Evolutionary conservation across 225 moss, liverwort and hornwort species (phyloP).

Genomic region (Pseudisothecium myosuroides): DNA sequence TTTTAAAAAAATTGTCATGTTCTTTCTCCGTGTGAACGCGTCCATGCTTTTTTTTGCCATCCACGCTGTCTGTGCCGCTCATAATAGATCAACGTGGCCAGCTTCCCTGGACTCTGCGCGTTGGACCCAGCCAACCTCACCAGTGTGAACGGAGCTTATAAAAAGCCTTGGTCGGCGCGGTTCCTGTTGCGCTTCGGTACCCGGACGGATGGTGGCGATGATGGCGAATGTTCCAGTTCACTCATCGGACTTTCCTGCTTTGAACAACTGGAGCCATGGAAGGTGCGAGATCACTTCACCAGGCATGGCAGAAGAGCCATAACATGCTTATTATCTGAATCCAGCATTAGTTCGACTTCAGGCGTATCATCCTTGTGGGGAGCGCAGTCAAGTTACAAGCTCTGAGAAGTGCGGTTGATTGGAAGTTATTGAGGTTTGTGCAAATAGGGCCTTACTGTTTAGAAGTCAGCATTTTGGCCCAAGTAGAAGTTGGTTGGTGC

Average conservation of each 20-base stretch:
- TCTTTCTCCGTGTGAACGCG: neutral
- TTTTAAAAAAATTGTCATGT: neutral
- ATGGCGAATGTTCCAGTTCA: neutral
- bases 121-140: neutral
- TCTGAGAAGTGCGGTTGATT: neutral
- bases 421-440: neutral
- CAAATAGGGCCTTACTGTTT: neutral
- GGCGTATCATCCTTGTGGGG: neutral
- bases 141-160: neutral
- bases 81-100: neutral
- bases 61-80: neutral
- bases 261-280: neutral
- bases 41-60: neutral
- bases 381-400: neutral
- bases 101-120: neutral
- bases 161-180: neutral
- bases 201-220: neutral
- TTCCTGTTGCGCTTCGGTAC: too few relatives aligned
- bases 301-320: neutral
- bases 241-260: neutral
- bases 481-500: neutral
- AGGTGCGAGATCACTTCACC: neutral
- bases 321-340: neutral
- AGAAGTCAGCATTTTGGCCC: neutral
- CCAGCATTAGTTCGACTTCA: neutral